Evolutionary conservation across 2,329 filamentous ascomycete genomes (phyloP).

Genomic region (Hymenoscyphus fraxineus): DNA sequence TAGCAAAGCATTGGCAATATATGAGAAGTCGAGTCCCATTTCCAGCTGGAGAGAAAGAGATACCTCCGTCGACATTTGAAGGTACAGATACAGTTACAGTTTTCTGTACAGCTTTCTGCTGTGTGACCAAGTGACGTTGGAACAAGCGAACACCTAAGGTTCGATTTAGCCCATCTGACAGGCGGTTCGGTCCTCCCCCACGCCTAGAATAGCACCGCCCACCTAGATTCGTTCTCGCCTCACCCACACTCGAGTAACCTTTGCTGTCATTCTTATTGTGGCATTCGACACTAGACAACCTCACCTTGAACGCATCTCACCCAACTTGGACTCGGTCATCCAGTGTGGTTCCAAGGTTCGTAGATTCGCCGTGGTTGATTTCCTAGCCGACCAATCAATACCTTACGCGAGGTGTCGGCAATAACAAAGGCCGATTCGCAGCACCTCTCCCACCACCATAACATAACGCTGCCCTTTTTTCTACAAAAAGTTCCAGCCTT

Average conservation of each 20-base stretch:
- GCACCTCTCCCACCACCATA: neutral
- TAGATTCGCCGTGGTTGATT: no score
- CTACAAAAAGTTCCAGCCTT: neutral
- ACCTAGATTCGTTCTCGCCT: neutral
- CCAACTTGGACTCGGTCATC: neutral
- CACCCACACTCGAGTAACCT: neutral
- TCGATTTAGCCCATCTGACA: neutral
- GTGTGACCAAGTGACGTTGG: constrained; percentile 3
- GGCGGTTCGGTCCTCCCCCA: neutral
- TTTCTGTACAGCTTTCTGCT: neutral
- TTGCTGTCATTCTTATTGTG: neutral
- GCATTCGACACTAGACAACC: neutral
- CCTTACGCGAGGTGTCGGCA: neutral
- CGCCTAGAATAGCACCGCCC: neutral
- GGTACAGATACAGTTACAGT: neutral
- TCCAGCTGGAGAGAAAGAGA: neutral
- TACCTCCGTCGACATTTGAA: neutral
- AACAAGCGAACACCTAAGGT: neutral
- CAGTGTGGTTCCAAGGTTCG: neutral
- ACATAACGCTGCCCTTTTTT: neutral
- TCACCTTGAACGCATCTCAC: neutral
- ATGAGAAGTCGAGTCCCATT: constrained; percentile 2
- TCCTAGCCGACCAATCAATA: neutral
- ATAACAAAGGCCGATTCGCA: neutral
- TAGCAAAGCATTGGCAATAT: neutral